These are phyloP conservation scores for Jackrogersella multiformis DNA, from an alignment of 495 filamentous ascomycete genomes.

Conservation along the genomic window DNA sequence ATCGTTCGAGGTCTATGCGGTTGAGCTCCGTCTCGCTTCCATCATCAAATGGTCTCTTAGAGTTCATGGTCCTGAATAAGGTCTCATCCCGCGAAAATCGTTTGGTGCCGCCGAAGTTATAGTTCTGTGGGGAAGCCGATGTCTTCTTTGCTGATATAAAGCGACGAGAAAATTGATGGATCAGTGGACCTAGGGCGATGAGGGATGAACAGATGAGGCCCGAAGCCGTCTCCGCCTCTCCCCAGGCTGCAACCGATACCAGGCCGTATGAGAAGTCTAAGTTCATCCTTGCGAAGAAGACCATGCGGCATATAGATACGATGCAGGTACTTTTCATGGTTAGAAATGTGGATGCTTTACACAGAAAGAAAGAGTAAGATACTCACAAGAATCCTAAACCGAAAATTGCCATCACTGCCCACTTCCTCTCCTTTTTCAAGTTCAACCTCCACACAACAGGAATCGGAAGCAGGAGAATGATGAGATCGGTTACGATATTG, in stretches of 20 bases:
- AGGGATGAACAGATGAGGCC: slow-evolving; percentile 39
- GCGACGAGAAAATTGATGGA: slow-evolving; percentile 26
- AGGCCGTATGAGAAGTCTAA: slow-evolving; percentile 34
- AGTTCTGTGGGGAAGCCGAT: slow-evolving; percentile 9
- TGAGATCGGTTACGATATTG: slow-evolving; percentile 63
- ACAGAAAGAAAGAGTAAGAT: neutral
- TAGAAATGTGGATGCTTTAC: neutral
- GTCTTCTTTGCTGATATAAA: slow-evolving; percentile 6
- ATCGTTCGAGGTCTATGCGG: slow-evolving; percentile 17
- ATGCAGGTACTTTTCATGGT: slow-evolving; percentile 33
- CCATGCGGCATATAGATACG: slow-evolving; percentile 40
- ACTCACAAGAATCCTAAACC: slow-evolving; percentile 50
- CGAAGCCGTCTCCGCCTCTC: slow-evolving; percentile 31
- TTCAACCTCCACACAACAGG: slow-evolving; percentile 56
- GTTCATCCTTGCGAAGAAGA: slow-evolving; percentile 30
- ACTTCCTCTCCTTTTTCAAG: slow-evolving; percentile 51
- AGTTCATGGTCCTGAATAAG: slow-evolving; percentile 20
- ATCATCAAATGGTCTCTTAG: slow-evolving; percentile 23
- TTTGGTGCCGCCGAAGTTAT: slow-evolving; percentile 17
- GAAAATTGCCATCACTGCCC: slow-evolving; percentile 55
- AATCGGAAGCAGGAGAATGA: slow-evolving; percentile 62
- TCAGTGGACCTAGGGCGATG: slow-evolving; percentile 30
- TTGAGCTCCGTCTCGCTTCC: slow-evolving; percentile 42
- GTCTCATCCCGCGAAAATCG: slow-evolving; percentile 32
- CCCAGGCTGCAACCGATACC: slow-evolving; percentile 33